A percentile compares a stretch with the other conserved stretches of the same genome.
Conservation (phyloP, 257 asterid species). For the Ilex asprella region DNA sequence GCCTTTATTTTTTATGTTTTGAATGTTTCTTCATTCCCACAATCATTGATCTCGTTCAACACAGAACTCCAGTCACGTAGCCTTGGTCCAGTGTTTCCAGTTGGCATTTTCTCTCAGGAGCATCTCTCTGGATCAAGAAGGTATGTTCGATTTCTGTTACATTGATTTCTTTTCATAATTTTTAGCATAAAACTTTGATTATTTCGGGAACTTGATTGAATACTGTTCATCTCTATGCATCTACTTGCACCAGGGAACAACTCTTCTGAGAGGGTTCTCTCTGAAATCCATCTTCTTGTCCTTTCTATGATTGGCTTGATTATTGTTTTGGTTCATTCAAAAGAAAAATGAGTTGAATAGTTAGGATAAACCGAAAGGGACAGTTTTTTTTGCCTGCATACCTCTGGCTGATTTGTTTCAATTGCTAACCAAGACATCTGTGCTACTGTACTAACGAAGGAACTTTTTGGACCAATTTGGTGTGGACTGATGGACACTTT, state of each 20-base stretch:
- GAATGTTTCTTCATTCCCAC: neutral
- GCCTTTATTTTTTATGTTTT: neutral
- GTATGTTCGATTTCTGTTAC: slow-evolving; percentile 20
- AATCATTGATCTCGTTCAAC: slow-evolving; percentile 7
- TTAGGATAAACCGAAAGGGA: neutral
- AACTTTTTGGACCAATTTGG: neutral
- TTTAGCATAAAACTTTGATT: no score
- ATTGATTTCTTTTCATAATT: no score
- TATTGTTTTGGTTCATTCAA: neutral
- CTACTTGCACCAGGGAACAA: no score
- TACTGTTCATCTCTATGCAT: no score
- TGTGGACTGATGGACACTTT: no score
- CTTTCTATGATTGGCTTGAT: neutral
- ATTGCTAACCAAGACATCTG: neutral
- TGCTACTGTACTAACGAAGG: neutral
- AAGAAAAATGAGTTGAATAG: neutral
- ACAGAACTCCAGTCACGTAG: slow-evolving; percentile 40
- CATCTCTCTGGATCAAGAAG: slow-evolving; percentile 32
- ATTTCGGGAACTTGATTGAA: no score
- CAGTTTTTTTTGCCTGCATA: neutral
- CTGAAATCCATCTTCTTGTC: no score
- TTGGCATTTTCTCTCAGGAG: slow-evolving; percentile 42
- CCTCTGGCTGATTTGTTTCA: neutral
- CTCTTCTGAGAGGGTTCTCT: no score
- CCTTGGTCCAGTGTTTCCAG: slow-evolving; percentile 43